phyloP scores from a whole-genome alignment of 129 eudicot species.

The Kitagawia praeruptora region DNA sequence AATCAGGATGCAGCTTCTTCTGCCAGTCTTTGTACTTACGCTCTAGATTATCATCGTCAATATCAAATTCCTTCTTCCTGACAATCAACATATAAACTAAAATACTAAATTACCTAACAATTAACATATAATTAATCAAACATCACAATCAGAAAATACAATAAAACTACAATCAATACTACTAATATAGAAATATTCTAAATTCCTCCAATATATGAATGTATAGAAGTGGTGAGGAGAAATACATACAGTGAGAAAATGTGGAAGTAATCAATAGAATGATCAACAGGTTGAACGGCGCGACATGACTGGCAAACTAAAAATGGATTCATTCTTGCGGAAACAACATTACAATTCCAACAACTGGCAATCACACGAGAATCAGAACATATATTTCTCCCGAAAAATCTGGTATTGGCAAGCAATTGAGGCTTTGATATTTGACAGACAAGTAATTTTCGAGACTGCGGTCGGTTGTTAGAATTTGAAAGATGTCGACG shows the following conservation, averaged over 20 bases:
- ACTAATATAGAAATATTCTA: too few relatives aligned
- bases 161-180: neutral
- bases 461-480: constrained; percentile 7
- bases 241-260: constrained; percentile 68
- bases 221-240: neutral
- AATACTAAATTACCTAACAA: neutral
- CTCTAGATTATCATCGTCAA: constrained; percentile 52
- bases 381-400: constrained; percentile 27
- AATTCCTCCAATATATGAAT: too few relatives aligned
- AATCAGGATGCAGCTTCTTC: constrained; percentile 87
- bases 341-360: constrained; percentile 59
- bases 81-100: neutral
- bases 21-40: constrained; percentile 87
- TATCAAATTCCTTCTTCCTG: constrained; percentile 55
- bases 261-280: constrained; percentile 57
- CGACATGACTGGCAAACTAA: constrained; percentile 64
- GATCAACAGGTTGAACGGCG: constrained; percentile 69
- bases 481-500: neutral
- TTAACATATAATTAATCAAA: neutral
- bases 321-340: constrained; percentile 25
- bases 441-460: constrained; percentile 8
- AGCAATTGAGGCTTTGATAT: neutral
- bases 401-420: neutral
- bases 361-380: constrained; percentile 20
- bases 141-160: neutral